phyloP scores from a whole-genome alignment of 2,329 filamentous ascomycete species.

The Rhynchosporium secalis region DNA sequence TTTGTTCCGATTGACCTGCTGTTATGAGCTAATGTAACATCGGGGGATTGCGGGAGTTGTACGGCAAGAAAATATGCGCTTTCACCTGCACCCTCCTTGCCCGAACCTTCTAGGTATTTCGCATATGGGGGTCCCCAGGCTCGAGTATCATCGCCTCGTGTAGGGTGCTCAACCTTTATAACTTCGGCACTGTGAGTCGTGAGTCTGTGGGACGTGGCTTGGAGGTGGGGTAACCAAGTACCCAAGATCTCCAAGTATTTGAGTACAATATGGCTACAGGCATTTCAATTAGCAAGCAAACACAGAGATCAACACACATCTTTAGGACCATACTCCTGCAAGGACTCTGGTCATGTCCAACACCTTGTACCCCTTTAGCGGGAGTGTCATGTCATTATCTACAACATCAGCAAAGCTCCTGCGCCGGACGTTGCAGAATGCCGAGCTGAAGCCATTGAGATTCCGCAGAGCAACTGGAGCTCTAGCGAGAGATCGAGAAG shows the following conservation, averaged over 20 bases:
- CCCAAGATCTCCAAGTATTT: conserved; percentile 95
- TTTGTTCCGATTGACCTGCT: conserved; percentile 92
- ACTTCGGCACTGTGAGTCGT: conserved; percentile 72
- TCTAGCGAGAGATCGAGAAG: conserved; percentile 22
- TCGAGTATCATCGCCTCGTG: conserved; percentile 86
- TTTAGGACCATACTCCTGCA: conserved; percentile 68
- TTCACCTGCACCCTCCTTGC: conserved; percentile 73
- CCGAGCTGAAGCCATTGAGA: conserved; percentile 26
- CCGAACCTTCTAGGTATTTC: conserved; percentile 63
- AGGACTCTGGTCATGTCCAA: conserved; percentile 96
- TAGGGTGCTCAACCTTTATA: conserved; percentile 95
- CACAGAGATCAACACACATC: neutral
- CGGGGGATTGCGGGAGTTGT: conserved; percentile 36
- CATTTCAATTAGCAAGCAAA: neutral
- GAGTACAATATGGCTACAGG: conserved; percentile 87
- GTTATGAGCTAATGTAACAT: conserved; percentile 10
- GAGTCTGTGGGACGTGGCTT: conserved; percentile 22
- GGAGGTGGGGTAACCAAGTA: conserved; percentile 49
- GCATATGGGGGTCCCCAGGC: conserved; percentile 97
- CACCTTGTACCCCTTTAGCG: conserved; percentile 82
- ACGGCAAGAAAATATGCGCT: conserved; percentile 94
- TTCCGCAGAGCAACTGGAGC: conserved; percentile 26
- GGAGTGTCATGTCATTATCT: conserved; percentile 51
- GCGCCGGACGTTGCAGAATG: conserved; percentile 18
- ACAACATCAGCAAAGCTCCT: conserved; percentile 31